Evolutionary conservation across 2,329 filamentous ascomycete species (phyloP), one percentile per base, ranked within the genome.

Genomic region (Blastomyces percursus): DNA sequence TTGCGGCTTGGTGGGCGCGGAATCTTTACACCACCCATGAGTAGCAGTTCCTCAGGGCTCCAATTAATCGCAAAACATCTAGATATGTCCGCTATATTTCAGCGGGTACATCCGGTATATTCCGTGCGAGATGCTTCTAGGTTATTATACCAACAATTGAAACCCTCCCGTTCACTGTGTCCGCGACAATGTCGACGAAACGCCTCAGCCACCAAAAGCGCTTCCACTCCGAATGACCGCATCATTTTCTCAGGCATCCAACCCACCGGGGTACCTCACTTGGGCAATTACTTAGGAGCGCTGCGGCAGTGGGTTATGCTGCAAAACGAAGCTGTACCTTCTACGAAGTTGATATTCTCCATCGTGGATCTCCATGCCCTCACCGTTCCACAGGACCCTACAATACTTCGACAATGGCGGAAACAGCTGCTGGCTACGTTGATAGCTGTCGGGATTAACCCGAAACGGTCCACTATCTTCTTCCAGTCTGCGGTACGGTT

Each of bases 211-310:
- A 38, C 35, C 35, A 38, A 38, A 21, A 21, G 58, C 48, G 38
- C 61, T n/a, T 35, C 57, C 63, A 57, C 44, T 56, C 19, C 62
- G 65, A 16, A 27, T 19, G 64, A 67, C 9, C 67, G 80, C 62
- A 80, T 88, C 64, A 84, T 97, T 70, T 96, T 99, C 79, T 97
- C 94, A 3, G 94, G 92, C 61, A 99, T 99, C 69, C 94, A 99
- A 75, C 94, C 94, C 21, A 99, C 94, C 0, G 94, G 93, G 44
- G 82, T 95, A 30, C 94, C 94, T 16, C 94, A 99, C 74, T 78
- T 99, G 38, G 94, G 94, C 62, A 99, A 99, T 77, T 99, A 96
- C 75, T 82, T 96, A 12, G 94, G 94, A 32, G 94, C 94, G 19
- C 78, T 99, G 62, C 84, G 85, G 59, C 86, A 91, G 80, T 99